Base-by-base conservation (phyloP, 2,329 filamentous ascomycete genomes). In the Phialophora chinensis region DNA sequence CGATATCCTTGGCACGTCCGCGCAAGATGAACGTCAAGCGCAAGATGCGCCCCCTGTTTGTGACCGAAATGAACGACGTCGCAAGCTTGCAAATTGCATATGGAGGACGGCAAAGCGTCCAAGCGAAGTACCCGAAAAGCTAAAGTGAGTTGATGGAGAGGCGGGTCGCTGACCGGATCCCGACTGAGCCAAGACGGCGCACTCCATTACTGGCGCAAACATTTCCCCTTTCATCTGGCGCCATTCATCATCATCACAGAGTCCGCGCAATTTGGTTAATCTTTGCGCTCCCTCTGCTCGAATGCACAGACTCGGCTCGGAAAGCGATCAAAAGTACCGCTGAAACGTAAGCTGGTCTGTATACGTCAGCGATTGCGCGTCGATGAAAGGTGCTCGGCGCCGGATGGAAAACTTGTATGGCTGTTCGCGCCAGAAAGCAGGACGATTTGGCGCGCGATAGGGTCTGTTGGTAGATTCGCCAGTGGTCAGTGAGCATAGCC, bases 101-200 rank as follows among this genome's bases (percentile, higher is more conserved):
- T n/a, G 38, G 38, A 42, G 38, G 17, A 23, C 23, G 49, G 49
- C 12, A 4, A 12, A 20, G 12, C 14, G 29, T 35, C 29, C 31
- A 14, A 55, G 29, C 27, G 53, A 55, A 35, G 53, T 55, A 12
- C 53, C 53, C 31, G 12, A 55, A 55, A 12, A 33, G 53, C 29
- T 55, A 55, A 29, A 33, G 47, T 12, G 4, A 50, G 23, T 29
- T 52, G 20, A 23, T 23, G 49, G 27, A 52, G 23, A 29, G 10
- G 2, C 20, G 20, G 20, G 4, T 27, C 3, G 49, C 10, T 8
- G 49, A 29, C 17, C 49, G 17, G 8, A 29, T 52, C 49, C 23
- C 23, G 20, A 27, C 8, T 10, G 20, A 25, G 10, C 49, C 49
- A 23, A 52, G 29, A 35, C 29, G 12, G 25, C 25, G 11, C 25